Base-by-base conservation (phyloP, 2,329 filamentous ascomycete genomes). In the Colletotrichum sidae region DNA sequence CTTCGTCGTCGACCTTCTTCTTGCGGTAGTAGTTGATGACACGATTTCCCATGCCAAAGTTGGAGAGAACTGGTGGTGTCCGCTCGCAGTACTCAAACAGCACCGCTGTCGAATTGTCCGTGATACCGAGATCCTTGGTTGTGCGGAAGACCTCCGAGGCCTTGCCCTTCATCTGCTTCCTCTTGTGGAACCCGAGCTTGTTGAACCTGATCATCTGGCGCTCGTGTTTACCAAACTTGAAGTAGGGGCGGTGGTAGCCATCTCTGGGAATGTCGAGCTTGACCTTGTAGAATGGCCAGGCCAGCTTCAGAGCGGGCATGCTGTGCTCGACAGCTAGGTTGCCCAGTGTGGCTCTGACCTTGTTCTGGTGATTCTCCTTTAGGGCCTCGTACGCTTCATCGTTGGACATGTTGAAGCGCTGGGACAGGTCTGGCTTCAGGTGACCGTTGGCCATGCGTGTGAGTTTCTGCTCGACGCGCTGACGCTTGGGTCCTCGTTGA, bases 11-110 rank as follows among this genome's bases (percentile, higher is more conserved):
- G 46, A 85, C 83, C 45, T 87, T 87, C 74, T 93, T 92, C 72
- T 93, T 93, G 65, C 94, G 92, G 75, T 97, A 97, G 78, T 98
- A 99, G 77, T 99, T 98, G 82, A 98, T 93, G 64, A 99, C 87
- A 57, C 94, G 92, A 76, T 91, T 97, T 56, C 94, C 94, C 96
- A 99, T 99, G 69, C 95, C 96, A 73, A 97, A 97, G 74, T 97
- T 97, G 47, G 95, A 97, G 67, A 99, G 82, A 65, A 97, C 93
- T 9, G 91, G 92, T 0, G 96, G 96, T 68, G 93, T 91, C 73
- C 97, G 94, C 78, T 99, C 96, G 8, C 93, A 96, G 76, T 99
- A 99, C 78, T 99, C 96, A 39, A 98, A 90, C 12, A 99, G 86
- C 6, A 97, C 86, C 17, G 93, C 90, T 46, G 90, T 91, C 0